These are phyloP conservation scores for Ambrosia artemisiifolia DNA, from an alignment of 129 eudicot genomes.

Conservation along the genomic window DNA sequence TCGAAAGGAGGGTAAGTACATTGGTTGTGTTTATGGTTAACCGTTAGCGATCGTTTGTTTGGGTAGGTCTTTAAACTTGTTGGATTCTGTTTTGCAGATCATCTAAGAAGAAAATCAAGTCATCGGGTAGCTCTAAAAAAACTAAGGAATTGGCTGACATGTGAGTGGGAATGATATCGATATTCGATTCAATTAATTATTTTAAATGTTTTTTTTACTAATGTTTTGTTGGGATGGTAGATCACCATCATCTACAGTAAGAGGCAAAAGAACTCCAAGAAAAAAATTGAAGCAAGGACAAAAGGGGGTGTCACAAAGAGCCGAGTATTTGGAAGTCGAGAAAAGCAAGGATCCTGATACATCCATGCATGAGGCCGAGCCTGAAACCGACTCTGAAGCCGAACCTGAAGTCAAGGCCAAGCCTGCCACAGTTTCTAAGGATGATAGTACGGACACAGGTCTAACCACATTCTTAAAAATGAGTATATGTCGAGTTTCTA, in stretches of 20 bases:
- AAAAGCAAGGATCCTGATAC: constrained; percentile 32
- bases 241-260: constrained; percentile 48
- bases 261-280: constrained; percentile 78
- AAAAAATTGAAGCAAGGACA: constrained; percentile 48
- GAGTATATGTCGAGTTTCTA: background rate
- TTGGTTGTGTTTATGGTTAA: too few species aligned
- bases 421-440: constrained; percentile 20
- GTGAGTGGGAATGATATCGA: constrained; percentile 47
- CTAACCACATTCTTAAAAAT: background rate
- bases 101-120: constrained; percentile 46
- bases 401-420: background rate
- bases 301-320: constrained; percentile 35
- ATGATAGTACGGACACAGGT: constrained; percentile 35
- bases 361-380: constrained; percentile 28
- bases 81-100: constrained; percentile 39
- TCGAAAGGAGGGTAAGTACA: constrained; percentile 52
- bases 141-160: constrained; percentile 36
- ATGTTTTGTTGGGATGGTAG: constrained; percentile 42
- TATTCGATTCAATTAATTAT: background rate
- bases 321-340: constrained; percentile 32
- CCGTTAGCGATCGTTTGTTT: background rate
- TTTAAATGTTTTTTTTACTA: constrained; percentile 6
- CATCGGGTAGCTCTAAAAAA: constrained; percentile 35
- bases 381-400: constrained; percentile 1
- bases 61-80: constrained; percentile 6